Evolutionary conservation across 805 yeast genomes (phyloP), one percentile per base, ranked within the genome.

Genomic region (Candida ponderosae): DNA sequence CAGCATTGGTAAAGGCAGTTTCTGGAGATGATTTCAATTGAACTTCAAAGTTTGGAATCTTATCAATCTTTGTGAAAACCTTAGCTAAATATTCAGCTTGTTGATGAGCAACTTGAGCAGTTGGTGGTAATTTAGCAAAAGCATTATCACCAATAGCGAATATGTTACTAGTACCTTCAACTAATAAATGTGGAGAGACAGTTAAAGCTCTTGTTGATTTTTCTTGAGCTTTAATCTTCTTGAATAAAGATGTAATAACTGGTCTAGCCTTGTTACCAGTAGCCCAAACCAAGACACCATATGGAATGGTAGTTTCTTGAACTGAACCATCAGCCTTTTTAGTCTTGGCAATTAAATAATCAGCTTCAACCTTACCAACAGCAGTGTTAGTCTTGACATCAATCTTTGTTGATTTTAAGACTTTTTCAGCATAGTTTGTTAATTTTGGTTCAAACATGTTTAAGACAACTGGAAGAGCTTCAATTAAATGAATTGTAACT

Each of bases 91-190:
- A 89, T 40, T 71, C 71, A 51, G 96, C 97, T 64, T 87, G 82
- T 70, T 89, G 97, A 65, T 86, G 81, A 29, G 97, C 97, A 41
- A 88, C 96, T 70, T 89, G 97, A 21, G 97, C 97, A 40, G 97
- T 89, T 50, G 97, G 97, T 16, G 96, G 95, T 55, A 77, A 76
- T 54, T 85, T 84, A 43, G 95, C 84, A 41, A 74, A 72, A 18
- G 96, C 87, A 63, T 95, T 87, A 64, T 89, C 97, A 59, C 97
- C 97, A 40, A 89, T 69, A 38, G 96, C 96, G 63, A 73, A 89
- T 50, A 89, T 76, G 53, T 84, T 84, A 54, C 70, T 69, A 33
- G 87, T 68, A 53, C 97, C 97, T 55, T 84, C 83, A 30, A 89
- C 84, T 55, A 80, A 79, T 44, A 86, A 67, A 61, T 72, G 76